These are phyloP conservation scores for Pleurostoma richardsiae DNA, from an alignment of 2,329 filamentous ascomycete species.

Conservation along the genomic window DNA sequence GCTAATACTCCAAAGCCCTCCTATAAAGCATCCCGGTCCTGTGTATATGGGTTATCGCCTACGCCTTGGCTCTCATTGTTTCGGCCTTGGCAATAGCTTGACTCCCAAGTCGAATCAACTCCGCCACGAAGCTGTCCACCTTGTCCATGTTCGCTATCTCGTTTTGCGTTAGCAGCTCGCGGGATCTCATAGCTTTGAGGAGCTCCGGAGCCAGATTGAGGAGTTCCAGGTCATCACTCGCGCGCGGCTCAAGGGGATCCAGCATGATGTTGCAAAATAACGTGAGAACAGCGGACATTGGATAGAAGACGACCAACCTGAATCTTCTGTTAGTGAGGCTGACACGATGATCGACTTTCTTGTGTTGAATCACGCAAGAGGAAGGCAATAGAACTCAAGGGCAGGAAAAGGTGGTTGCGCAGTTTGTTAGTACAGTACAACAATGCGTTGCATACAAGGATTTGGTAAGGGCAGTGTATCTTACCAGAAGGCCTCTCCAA, in stretches of 20 bases:
- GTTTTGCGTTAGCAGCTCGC: conserved; percentile 19
- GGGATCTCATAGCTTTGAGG: conserved; percentile 31
- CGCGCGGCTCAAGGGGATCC: conserved; percentile 36
- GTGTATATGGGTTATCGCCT: no score
- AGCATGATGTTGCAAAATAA: conserved; percentile 51
- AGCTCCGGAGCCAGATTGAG: conserved; percentile 33
- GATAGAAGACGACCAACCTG: conserved; percentile 53
- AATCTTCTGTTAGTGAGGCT: conserved; percentile 7
- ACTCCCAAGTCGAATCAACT: conserved; percentile 8
- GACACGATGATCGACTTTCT: neutral
- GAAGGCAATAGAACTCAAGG: no score
- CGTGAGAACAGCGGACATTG: conserved; percentile 45
- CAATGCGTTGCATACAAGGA: conserved; percentile 2
- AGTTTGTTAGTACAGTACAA: no score
- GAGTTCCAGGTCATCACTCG: conserved; percentile 39
- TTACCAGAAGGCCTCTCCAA: conserved; percentile 45
- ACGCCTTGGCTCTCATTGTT: neutral
- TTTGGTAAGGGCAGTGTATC: conserved; percentile 11
- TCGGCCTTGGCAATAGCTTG: conserved; percentile 8
- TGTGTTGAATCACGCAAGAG: no score
- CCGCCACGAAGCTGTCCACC: conserved; percentile 9
- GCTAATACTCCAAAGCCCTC: no score
- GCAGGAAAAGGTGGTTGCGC: no score
- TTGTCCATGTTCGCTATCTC: conserved; percentile 19
- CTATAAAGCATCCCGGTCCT: no score